phyloP scores from a whole-genome alignment of 306 rosid genomes.

The Phaseolus lunatus region DNA sequence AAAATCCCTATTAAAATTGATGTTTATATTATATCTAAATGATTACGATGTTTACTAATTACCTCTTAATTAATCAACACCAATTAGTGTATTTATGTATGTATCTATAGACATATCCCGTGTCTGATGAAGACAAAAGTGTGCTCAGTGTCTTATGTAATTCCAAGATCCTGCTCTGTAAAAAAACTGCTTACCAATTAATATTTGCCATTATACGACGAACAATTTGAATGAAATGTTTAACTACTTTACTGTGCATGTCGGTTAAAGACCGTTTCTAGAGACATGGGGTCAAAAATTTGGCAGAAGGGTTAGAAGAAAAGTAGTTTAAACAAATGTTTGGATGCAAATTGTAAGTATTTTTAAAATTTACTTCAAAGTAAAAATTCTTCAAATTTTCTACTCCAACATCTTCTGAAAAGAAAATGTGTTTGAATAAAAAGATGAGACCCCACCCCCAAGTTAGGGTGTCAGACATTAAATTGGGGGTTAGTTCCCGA shows the following conservation, averaged over 20 bases:
- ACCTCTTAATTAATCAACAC: neutral
- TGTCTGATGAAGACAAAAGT: constrained; percentile 31
- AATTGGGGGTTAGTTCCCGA: constrained; percentile 50
- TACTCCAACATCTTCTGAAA: neutral
- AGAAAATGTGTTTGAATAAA: constrained; percentile 36
- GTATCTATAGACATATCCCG: neutral
- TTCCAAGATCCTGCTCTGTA: constrained; percentile 45
- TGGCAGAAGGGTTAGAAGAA: constrained; percentile 27
- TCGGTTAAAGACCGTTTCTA: constrained; percentile 53
- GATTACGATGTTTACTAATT: constrained; percentile 26
- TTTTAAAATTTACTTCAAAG: too few relatives aligned
- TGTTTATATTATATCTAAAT: constrained; percentile 33
- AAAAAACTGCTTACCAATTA: constrained; percentile 35
- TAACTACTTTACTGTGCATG: constrained; percentile 53
- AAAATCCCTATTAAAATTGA: constrained; percentile 20
- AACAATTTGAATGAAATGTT: constrained; percentile 49
- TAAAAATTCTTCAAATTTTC: too few relatives aligned
- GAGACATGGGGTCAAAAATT: constrained; percentile 32
- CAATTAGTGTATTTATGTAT: neutral
- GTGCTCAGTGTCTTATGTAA: constrained; percentile 37
- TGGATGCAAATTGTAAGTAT: too few relatives aligned
- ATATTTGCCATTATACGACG: constrained; percentile 45
- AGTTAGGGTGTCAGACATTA: constrained; percentile 49
- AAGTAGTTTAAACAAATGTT: too few relatives aligned
- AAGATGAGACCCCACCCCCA: constrained; percentile 36